Base-by-base conservation (phyloP, 768 basidiomycete genomes). In the Podaxis sp. region DNA sequence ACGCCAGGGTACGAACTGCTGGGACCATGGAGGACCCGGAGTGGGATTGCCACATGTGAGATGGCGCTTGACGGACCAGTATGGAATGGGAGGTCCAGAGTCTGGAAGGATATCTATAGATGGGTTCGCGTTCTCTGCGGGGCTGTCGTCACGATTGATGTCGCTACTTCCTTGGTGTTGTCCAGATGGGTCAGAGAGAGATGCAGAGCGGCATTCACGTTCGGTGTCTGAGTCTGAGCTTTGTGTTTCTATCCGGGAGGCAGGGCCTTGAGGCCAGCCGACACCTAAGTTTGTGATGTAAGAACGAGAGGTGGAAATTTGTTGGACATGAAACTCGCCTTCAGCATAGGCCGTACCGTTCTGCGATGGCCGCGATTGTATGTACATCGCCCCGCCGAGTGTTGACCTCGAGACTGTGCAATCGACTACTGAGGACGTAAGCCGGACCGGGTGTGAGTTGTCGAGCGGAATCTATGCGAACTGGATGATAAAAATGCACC, bases 31-130 rank as follows among this genome's bases (percentile, higher is more conserved):
- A 6, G 87, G 88, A 44, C 83, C 83, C 2, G 88, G 90, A 4
- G 87, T 82, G 2, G 92, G 90, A 71, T 95, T 96, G 12, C 93
- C 93, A 71, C 90, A 93, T 12, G 92, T 94, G 38, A 93, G 83
- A 77, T 98, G 95, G 48, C 95, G 86, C 73, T 96, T 95, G 4
- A 89, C 88, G 46, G 90, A 89, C 90, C 90, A 93, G 74, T 91
- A 90, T 0, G 91, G 90, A 20, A 91, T 83, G 30, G 87, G 80
- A 52, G 90, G 87, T n/a, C 84, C 74, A 36, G 77, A 69, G 62
- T 82, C 84, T 63, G 70, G 80, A 37, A 77, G 68, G 4, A 80
- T 81, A 55, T 81, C 85, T 11, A 80, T 72, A 1, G 84, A 85
- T 11, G 73, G 77, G 66, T 76, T 80, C 36, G 74, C 66, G 68